Evolutionary conservation across 1,284 basidiomycete genomes (phyloP), one percentile per base, ranked within the genome.

Genomic region (Wallemia hederae): DNA sequence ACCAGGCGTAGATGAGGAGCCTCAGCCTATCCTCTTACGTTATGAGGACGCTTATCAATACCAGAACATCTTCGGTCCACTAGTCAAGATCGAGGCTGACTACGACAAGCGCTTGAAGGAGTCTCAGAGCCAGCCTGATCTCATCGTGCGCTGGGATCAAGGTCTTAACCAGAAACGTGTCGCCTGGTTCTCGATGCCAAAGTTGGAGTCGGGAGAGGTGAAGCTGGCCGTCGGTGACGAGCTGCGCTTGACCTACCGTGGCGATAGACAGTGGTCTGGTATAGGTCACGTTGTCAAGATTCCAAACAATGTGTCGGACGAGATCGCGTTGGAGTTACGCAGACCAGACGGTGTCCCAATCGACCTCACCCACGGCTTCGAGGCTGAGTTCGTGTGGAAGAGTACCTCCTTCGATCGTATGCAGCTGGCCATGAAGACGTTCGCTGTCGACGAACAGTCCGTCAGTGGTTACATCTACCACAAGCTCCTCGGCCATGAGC

Each of bases 11-110:
- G 91, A 96, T 67, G 90, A 96, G 69, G 92, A 97, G 68, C 90
- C 92, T 17, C 87, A 92, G 69, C 80, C 84, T 1, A 87, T 98
- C 64, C 70, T 94, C 27, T 72, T 88, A 62, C 75, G 74, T 29
- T 98, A 98, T 71, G 92, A 98, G 70, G 94, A 98, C 69, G 92
- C 94, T 34, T 97, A 97, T 69, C 92, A 98, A 70, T 98, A 99
- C 70, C 92, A 97, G 72, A 97, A 97, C 69, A 97, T 98, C 62
- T 92, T 97, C 68, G 92, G 92, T 1, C 92, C 92, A 7, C 78
- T 99, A 49, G 92, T 99, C 70, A 98, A 98, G 75, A 97, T 98
- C 66, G 94, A 99, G 70, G 94, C 94, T 3, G 94, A 98, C 73
- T 99, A 97, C 68, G 94, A 99, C 71, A 92, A 94, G 72, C 80